A percentile compares a stretch with the other conserved stretches of the same genome.
These are phyloP conservation scores for Cubamyces lactineus DNA, from an alignment of 768 basidiomycete genomes.

Conservation along the genomic window DNA sequence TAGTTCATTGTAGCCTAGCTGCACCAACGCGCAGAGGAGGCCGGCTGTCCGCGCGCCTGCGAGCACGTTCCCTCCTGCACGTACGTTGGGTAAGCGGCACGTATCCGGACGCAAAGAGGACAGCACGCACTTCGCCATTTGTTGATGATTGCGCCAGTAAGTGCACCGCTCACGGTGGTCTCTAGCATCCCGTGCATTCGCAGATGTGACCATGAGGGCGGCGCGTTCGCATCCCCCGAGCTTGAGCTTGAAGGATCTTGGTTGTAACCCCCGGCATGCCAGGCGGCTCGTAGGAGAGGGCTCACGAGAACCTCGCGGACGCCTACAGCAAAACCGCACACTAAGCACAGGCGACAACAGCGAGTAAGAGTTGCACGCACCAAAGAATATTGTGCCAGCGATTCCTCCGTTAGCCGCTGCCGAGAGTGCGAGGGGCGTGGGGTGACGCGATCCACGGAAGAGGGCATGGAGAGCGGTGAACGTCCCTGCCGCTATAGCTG, in stretches of 20 bases:
- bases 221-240: constrained; percentile 1
- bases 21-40: constrained; percentile 60
- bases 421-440: constrained; percentile 52
- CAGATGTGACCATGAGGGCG: constrained; percentile 53
- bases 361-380: constrained; percentile 45
- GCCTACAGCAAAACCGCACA: constrained; percentile 44
- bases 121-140: constrained; percentile 59
- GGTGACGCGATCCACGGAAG: constrained; percentile 50
- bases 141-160: constrained; percentile 64
- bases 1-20: constrained; percentile 73
- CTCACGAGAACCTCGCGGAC: constrained; percentile 76
- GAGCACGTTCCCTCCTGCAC: constrained; percentile 60
- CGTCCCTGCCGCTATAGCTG: constrained; percentile 61
- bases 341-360: background rate
- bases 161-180: constrained; percentile 70
- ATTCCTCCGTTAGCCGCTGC: constrained; percentile 75
- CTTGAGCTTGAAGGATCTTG: constrained; percentile 30
- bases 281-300: constrained; percentile 54
- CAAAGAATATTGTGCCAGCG: constrained; percentile 76
- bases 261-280: constrained; percentile 53
- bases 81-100: constrained; percentile 7
- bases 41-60: constrained; percentile 66
- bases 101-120: background rate
- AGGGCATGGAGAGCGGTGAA: constrained; percentile 49
- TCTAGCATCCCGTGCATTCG: constrained; percentile 67